Conservation (phyloP, 768 basidiomycete species). For the Russula sp. region DNA sequence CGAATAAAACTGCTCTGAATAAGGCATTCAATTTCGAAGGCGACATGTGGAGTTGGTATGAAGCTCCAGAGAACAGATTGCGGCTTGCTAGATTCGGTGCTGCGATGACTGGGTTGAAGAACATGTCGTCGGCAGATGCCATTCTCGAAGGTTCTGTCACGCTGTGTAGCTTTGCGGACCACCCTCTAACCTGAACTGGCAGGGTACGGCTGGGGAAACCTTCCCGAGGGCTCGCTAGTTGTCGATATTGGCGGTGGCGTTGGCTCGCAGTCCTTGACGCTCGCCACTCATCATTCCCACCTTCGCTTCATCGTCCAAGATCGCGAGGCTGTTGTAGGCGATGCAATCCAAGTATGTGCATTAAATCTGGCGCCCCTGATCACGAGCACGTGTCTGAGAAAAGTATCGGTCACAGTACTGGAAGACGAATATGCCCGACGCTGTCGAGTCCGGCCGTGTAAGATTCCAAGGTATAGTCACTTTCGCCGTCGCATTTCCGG, state of each 20-base stretch:
- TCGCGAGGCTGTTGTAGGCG: not conserved
- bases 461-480: not conserved
- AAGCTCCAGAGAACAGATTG: constrained; percentile 2
- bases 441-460: not conserved
- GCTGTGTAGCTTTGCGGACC: not conserved
- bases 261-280: constrained; percentile 6
- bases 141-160: constrained; percentile 5
- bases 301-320: constrained; percentile 17
- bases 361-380: not conserved
- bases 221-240: constrained; percentile 7
- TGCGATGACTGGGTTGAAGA: constrained; percentile 4
- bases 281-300: not conserved
- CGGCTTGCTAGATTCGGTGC: constrained; percentile 8
- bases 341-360: constrained; percentile 5
- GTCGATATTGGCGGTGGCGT: constrained; percentile 14
- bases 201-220: constrained; percentile 8
- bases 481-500: not conserved
- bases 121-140: not conserved
- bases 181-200: not conserved
- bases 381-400: not conserved
- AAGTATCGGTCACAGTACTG: not conserved
- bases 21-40: not conserved
- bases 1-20: constrained; percentile 2
- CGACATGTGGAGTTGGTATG: not conserved
- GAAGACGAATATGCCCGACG: constrained; percentile 1